phyloP scores from a whole-genome alignment of 176 grass and related monocot species.

The Alloteropsis semialata region DNA sequence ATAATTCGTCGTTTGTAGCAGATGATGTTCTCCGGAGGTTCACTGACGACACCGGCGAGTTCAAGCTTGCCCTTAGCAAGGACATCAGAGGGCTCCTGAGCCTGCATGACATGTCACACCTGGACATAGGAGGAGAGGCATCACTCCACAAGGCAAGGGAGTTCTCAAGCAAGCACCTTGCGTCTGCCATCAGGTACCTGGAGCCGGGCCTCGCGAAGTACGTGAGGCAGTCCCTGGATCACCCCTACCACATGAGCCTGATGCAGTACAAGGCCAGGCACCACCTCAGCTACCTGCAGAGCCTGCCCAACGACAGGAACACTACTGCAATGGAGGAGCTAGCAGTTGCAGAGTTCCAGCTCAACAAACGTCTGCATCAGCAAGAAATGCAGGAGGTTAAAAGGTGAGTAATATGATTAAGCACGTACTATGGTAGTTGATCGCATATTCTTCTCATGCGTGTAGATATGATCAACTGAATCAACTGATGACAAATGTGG shows the following conservation, averaged over 20 bases:
- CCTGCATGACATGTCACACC: slow-evolving; percentile 61
- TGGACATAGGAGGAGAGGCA: slow-evolving; percentile 53
- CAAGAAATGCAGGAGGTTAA: slow-evolving; percentile 43
- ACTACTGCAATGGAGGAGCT: slow-evolving; percentile 40
- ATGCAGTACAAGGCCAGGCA: slow-evolving; percentile 57
- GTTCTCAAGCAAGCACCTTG: slow-evolving; percentile 44
- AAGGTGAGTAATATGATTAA: slow-evolving; percentile 25
- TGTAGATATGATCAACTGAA: background rate
- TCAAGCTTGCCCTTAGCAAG: slow-evolving; percentile 17
- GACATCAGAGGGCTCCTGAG: slow-evolving; percentile 45
- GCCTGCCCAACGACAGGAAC: background rate
- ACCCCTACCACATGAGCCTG: slow-evolving; percentile 60
- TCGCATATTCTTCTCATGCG: too few relatives aligned
- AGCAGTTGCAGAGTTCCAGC: slow-evolving; percentile 35
- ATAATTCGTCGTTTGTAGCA: too few relatives aligned
- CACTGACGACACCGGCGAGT: slow-evolving; percentile 29
- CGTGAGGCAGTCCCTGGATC: slow-evolving; percentile 47
- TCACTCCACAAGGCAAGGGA: slow-evolving; percentile 49
- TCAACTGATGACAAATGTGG: too few relatives aligned
- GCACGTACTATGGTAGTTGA: too few relatives aligned
- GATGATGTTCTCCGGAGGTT: slow-evolving; percentile 47
- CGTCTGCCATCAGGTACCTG: background rate
- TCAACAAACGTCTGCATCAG: slow-evolving; percentile 45
- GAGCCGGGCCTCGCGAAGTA: slow-evolving; percentile 22
- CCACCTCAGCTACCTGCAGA: slow-evolving; percentile 37